Percentiles rank a stretch among this genome's conserved stretches.
These are phyloP conservation scores for Pseudocohnilembus persalinus DNA, from an alignment of 169 alveolate genomes.

Conservation along the genomic window DNA sequence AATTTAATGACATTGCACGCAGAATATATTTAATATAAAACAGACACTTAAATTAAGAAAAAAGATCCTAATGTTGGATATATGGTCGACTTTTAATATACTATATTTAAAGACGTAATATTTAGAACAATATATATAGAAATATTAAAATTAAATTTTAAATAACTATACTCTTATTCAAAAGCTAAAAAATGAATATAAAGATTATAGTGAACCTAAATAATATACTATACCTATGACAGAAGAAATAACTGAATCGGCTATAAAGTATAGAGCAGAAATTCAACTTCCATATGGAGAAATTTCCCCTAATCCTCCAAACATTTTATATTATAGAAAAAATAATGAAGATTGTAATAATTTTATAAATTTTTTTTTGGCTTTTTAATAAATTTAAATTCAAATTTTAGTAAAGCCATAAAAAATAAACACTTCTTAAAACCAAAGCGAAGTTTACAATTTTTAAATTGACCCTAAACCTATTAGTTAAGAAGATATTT, in stretches of 20 bases:
- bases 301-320: slow-evolving; percentile 6
- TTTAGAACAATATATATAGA: neutral
- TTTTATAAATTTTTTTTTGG: neutral
- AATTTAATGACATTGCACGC: slow-evolving; percentile 1
- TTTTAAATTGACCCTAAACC: slow-evolving; percentile 26
- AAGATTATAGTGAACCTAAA: slow-evolving; percentile 9
- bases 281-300: slow-evolving; percentile 36
- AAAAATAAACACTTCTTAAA: no score
- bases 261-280: slow-evolving; percentile 23
- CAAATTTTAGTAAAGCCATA: no score
- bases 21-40: neutral
- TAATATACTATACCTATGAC: slow-evolving; percentile 1
- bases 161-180: neutral
- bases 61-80: slow-evolving; percentile 5
- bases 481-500: slow-evolving; percentile 35
- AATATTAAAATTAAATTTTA: no score
- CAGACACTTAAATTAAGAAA: slow-evolving; percentile 8
- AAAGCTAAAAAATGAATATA: slow-evolving; percentile 35
- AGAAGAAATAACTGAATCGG: slow-evolving; percentile 17
- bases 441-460: neutral
- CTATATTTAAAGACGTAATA: slow-evolving; percentile 6
- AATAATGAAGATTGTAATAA: slow-evolving; percentile 2
- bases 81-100: neutral
- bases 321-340: slow-evolving; percentile 13
- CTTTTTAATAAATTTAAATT: neutral